phyloP scores from a whole-genome alignment of 495 filamentous ascomycete genomes.

The Beverwykella pulmonaria region DNA sequence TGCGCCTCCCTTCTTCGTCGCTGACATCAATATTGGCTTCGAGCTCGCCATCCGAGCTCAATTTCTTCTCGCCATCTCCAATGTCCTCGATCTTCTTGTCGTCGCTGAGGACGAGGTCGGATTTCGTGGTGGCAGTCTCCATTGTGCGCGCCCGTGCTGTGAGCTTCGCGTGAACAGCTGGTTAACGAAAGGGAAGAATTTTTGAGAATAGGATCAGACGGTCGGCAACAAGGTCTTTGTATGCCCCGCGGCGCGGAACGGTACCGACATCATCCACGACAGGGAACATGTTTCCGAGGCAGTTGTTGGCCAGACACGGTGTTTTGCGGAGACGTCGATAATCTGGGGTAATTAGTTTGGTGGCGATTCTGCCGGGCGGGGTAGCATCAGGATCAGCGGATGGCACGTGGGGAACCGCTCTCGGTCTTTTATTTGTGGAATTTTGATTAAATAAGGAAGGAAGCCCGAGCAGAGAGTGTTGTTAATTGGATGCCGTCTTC shows the following conservation, averaged over 20 bases:
- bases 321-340: neutral
- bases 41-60: slow-evolving; percentile 15
- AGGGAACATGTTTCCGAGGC: neutral
- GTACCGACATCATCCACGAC: neutral
- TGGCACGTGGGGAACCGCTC: slow-evolving; percentile 5
- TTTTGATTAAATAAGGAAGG: neutral
- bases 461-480: neutral
- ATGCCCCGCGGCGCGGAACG: neutral
- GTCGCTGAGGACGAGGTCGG: neutral
- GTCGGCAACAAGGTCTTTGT: neutral
- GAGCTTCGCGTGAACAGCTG: neutral
- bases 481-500: neutral
- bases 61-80: slow-evolving; percentile 25
- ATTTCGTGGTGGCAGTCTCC: neutral
- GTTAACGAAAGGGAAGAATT: neutral
- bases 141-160: neutral
- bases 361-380: neutral
- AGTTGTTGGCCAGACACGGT: neutral
- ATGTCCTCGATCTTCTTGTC: slow-evolving; percentile 31
- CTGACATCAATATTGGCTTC: slow-evolving; percentile 12
- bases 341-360: slow-evolving; percentile 13
- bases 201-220: neutral
- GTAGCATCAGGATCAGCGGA: slow-evolving; percentile 8
- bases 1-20: slow-evolving; percentile 21
- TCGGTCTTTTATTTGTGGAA: neutral